These are phyloP conservation scores for Cardamine resedifolia DNA, from an alignment of 345 rosid species.

Conservation along the genomic window DNA sequence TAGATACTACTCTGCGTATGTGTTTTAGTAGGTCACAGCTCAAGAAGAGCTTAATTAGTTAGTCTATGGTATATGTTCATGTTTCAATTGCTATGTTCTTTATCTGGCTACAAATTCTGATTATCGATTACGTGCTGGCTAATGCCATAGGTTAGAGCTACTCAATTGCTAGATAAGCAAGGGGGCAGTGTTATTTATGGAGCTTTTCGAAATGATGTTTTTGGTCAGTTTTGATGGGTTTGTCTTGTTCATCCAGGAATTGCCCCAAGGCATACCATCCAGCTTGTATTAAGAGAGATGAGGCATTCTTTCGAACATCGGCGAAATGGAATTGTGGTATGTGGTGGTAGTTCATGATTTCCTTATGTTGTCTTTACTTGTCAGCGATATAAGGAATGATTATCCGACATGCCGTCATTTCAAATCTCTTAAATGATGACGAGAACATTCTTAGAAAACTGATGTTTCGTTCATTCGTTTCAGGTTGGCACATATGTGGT, in stretches of 20 bases:
- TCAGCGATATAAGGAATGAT: constrained; percentile 9
- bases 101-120: background rate
- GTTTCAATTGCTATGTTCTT: background rate
- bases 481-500: constrained; percentile 97
- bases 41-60: background rate
- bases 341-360: constrained; percentile 27
- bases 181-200: background rate
- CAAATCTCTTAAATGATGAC: background rate
- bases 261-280: constrained; percentile 99
- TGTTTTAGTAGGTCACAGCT: background rate
- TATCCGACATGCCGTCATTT: constrained; percentile 3
- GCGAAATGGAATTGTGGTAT: constrained; percentile 98
- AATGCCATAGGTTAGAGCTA: constrained; percentile 21
- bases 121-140: background rate
- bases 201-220: background rate
- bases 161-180: constrained; percentile 17
- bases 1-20: background rate
- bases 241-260: constrained; percentile 53
- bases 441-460: background rate
- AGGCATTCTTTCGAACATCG: constrained; percentile 73
- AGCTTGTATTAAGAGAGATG: constrained; percentile 89
- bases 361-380: constrained; percentile 8
- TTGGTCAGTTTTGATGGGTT: constrained; percentile 21
- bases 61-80: constrained; percentile 8
- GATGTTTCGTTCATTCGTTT: constrained; percentile 30